Evolutionary conservation across 2,329 filamentous ascomycete genomes (phyloP).

Genomic region (Lasiodiplodia gonubiensis): DNA sequence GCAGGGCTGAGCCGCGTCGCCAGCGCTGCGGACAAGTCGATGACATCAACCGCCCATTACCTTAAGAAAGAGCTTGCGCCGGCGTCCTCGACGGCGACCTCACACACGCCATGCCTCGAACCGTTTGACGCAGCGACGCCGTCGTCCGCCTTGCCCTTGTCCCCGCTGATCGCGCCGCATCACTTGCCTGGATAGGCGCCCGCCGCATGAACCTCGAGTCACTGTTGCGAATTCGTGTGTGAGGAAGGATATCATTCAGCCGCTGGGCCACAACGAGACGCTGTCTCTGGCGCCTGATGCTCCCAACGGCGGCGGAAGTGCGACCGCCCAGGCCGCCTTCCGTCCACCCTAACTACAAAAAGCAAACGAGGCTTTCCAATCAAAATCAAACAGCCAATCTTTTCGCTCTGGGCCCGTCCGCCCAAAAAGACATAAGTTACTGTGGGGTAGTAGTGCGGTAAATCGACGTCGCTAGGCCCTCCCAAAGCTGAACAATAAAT

Average conservation of each 20-base stretch:
- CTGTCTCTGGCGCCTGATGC: constrained; percentile 2
- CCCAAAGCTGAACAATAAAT: constrained; percentile 18
- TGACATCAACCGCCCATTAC: neutral
- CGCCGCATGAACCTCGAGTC: constrained; percentile 14
- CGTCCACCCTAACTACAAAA: constrained; percentile 18
- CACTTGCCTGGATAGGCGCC: neutral
- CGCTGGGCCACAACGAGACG: neutral
- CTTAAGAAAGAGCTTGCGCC: neutral
- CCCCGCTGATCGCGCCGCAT: constrained; percentile 18
- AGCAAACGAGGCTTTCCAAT: constrained; percentile 22
- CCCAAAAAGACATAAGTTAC: constrained; percentile 5
- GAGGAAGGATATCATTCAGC: constrained; percentile 21
- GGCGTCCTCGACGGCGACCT: neutral
- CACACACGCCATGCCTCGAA: constrained; percentile 13
- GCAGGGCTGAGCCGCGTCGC: neutral
- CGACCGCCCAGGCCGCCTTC: neutral
- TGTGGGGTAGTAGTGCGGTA: constrained; percentile 20
- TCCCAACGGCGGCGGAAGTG: neutral
- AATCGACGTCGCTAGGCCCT: constrained; percentile 15
- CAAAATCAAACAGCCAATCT: constrained; percentile 25
- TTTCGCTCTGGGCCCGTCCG: constrained; percentile 11
- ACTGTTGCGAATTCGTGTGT: neutral
- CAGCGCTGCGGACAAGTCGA: neutral
- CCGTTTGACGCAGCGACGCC: constrained; percentile 17
- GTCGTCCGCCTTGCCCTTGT: constrained; percentile 10